Evolutionary conservation across 768 basidiomycete species (phyloP).

Genomic region (Mycena filopes): DNA sequence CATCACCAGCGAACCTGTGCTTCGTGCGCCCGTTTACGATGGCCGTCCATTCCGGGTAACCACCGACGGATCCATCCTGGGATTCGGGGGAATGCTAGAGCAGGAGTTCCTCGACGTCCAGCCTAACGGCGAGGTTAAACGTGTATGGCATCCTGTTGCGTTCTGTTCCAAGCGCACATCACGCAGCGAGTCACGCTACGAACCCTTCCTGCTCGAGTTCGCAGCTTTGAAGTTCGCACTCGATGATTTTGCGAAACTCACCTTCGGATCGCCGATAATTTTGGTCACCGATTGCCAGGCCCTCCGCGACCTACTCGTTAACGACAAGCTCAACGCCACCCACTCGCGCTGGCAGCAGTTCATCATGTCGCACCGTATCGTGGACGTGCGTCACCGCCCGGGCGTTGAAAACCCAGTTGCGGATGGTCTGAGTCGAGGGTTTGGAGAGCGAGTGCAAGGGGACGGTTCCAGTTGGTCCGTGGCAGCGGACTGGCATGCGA

Average conservation of each 20-base stretch:
- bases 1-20: slow-evolving; percentile 34
- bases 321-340: neutral
- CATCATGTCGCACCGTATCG: neutral
- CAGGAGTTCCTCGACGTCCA: neutral
- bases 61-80: neutral
- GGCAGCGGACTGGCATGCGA: slow-evolving; percentile 39
- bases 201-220: neutral
- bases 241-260: neutral
- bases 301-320: slow-evolving; percentile 2
- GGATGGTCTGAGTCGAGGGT: slow-evolving; percentile 38
- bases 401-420: slow-evolving; percentile 33
- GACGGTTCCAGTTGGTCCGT: slow-evolving; percentile 35
- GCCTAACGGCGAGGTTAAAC: neutral
- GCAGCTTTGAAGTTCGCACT: neutral
- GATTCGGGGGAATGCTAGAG: neutral
- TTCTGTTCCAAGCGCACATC: slow-evolving; percentile 11
- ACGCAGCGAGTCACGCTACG: neutral
- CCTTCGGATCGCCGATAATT: neutral
- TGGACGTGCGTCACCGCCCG: slow-evolving; percentile 27
- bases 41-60: neutral
- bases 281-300: neutral
- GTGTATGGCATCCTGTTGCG: slow-evolving; percentile 4
- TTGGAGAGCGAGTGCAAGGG: slow-evolving; percentile 9
- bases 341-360: neutral
- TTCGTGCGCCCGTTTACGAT: slow-evolving; percentile 30